These are phyloP conservation scores for Stereocaulon alpinum DNA, from an alignment of 495 filamentous ascomycete genomes.

Conservation along the genomic window DNA sequence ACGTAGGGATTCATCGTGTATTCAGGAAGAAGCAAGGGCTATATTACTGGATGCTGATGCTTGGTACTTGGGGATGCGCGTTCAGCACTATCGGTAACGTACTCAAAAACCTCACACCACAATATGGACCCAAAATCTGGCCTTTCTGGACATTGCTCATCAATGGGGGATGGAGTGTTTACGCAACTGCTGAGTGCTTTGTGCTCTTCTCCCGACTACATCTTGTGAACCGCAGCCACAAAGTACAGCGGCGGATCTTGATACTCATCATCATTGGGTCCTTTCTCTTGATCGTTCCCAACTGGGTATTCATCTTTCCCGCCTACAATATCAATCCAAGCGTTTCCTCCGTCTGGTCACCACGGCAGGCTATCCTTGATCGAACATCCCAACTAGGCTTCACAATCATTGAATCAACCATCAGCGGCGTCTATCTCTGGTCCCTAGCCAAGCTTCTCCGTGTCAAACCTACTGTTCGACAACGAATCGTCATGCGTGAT, in stretches of 20 bases:
- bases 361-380: conserved; percentile 10
- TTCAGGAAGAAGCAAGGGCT: conserved; percentile 39
- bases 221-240: conserved; percentile 35
- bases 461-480: conserved; percentile 18
- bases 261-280: conserved; percentile 32
- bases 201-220: conserved; percentile 42
- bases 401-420: conserved; percentile 29
- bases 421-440: conserved; percentile 31
- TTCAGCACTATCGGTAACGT: conserved; percentile 40
- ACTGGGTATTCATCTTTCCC: conserved; percentile 10
- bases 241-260: conserved; percentile 29
- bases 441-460: conserved; percentile 26
- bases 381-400: conserved; percentile 23
- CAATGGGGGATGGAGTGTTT: conserved; percentile 38
- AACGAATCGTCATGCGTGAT: conserved; percentile 25
- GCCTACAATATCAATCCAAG: conserved; percentile 7
- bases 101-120: conserved; percentile 35
- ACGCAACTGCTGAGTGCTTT: conserved; percentile 40
- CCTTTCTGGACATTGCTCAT: conserved; percentile 36
- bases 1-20: conserved; percentile 34
- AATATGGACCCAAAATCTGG: conserved; percentile 15
- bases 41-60: conserved; percentile 41
- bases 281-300: conserved; percentile 35
- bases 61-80: conserved; percentile 39
- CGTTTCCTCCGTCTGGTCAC: conserved; percentile 11